Base-by-base conservation (phyloP, 2,329 filamentous ascomycete genomes). In the Lasiodiplodia gonubiensis region DNA sequence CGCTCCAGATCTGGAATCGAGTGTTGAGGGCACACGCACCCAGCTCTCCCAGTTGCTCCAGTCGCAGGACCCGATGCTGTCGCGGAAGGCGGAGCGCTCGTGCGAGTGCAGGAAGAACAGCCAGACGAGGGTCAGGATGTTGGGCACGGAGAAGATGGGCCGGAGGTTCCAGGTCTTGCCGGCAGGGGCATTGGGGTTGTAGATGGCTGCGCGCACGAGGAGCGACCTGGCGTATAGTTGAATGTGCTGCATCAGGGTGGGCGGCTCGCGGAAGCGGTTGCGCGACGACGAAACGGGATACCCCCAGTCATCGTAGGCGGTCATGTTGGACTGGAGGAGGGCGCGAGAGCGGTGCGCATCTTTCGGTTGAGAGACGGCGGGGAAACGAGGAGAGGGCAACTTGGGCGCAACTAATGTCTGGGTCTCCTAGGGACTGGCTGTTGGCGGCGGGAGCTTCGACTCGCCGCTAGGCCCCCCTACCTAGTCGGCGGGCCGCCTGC, bases 31-130 rank as follows among this genome's bases (percentile, higher is more conserved):
- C 27, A 12, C n/a, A 33, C 49, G 37, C 37, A 97, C 93, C 94
- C 95, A 99, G 79, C 88, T 86, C 83, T 99, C 95, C 95, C 95
- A 99, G 49, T 86, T 86, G 42, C 87, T 85, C 95, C 95, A 99
- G 66, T 86, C 81, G 79, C 95, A 99, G 63, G 82, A 84, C 67
- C 86, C 82, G 18, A 97, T 87, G 68, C 86, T 89, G 70, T 86
- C 87, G 64, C 86, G 84, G 78, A 96, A 98, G 42, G 90, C 86
- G 79, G 87, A 91, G 68, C 91, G 85, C 82, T 99, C 95, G 1
- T 94, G 93, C 88, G 92, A 95, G 71, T 95, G 87, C 70, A 99
- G 74, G 23, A 91, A 85, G 25, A 92, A 77, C 49, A 93, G 73
- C 94, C 95, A 99, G 54, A 94, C 68, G 14, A 86, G 76, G 21